Evolutionary conservation across 1,284 basidiomycete genomes (phyloP).

Genomic region (Uromyces viciae-fabae): DNA sequence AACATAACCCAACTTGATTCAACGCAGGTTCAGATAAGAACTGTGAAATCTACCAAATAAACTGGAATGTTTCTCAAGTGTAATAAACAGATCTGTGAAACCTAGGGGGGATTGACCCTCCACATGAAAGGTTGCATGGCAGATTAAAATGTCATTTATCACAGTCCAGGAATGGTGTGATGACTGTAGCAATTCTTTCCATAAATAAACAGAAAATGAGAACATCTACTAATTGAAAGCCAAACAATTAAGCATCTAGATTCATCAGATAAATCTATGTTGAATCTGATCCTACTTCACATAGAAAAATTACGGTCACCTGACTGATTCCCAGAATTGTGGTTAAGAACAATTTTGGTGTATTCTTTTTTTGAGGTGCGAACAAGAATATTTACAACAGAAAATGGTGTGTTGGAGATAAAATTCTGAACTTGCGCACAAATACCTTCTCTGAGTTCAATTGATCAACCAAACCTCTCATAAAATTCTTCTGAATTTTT

Average conservation of each 20-base stretch:
- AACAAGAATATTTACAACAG: constrained; percentile 61
- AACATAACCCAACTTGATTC: too few species aligned
- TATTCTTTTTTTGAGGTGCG: neutral
- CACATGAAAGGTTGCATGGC: too few species aligned
- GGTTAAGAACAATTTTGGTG: neutral
- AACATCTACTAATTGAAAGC: constrained; percentile 84
- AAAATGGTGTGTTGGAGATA: constrained; percentile 64
- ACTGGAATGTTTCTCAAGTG: too few species aligned
- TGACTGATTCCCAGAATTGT: neutral
- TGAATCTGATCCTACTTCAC: constrained; percentile 63
- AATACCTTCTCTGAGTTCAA: constrained; percentile 77
- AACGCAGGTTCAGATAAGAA: too few species aligned
- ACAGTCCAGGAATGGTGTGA: too few species aligned
- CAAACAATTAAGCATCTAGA: constrained; percentile 80
- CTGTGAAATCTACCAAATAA: too few species aligned
- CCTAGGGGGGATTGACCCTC: too few species aligned
- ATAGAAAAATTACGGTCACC: too few species aligned
- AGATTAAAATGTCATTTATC: too few species aligned
- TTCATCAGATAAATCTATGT: constrained; percentile 76
- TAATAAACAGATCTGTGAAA: too few species aligned
- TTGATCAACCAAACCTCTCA: constrained; percentile 84
- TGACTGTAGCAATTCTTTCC: too few species aligned
- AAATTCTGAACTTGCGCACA: constrained; percentile 61
- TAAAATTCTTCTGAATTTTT: constrained; percentile 91
- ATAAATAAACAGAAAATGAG: constrained; percentile 90